Conservation (phyloP, 2,329 filamentous ascomycete species). For the Cladosporium sp. region DNA sequence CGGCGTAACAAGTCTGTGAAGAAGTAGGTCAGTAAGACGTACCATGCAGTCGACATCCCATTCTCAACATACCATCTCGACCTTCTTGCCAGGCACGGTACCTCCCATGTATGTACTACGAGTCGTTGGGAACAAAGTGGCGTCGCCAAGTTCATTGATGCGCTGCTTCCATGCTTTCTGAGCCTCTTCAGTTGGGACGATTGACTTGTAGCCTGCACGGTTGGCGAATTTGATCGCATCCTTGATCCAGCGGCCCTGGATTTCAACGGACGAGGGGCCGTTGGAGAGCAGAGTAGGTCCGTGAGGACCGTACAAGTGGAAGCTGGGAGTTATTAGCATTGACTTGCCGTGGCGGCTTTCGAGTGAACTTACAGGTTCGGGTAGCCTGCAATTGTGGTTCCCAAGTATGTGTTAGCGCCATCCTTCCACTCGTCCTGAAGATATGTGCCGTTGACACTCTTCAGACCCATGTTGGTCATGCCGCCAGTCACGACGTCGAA, state of each 20-base stretch:
- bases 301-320: conserved; percentile 39
- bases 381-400: conserved; percentile 39
- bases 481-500: conserved; percentile 46
- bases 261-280: conserved; percentile 40
- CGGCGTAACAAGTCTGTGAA: conserved; percentile 23
- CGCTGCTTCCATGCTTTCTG: conserved; percentile 28
- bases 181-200: conserved; percentile 28
- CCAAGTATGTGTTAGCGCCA: conserved; percentile 41
- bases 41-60: conserved; percentile 9
- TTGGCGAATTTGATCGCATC: conserved; percentile 26
- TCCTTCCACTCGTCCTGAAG: conserved; percentile 40
- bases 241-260: conserved; percentile 39
- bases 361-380: conserved; percentile 38
- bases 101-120: conserved; percentile 28
- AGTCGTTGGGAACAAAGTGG: conserved; percentile 28
- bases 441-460: conserved; percentile 27
- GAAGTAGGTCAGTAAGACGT: conserved; percentile 21
- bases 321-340: neutral
- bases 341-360: neutral
- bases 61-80: conserved; percentile 20
- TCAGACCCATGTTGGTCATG: conserved; percentile 44
- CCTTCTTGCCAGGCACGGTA: conserved; percentile 24
- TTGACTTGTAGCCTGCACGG: conserved; percentile 24
- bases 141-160: conserved; percentile 26
- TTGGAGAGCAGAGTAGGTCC: conserved; percentile 42